Evolutionary conservation across 768 basidiomycete genomes (phyloP), one percentile per base, ranked within the genome.

Genomic region (Termitomyces sp.): DNA sequence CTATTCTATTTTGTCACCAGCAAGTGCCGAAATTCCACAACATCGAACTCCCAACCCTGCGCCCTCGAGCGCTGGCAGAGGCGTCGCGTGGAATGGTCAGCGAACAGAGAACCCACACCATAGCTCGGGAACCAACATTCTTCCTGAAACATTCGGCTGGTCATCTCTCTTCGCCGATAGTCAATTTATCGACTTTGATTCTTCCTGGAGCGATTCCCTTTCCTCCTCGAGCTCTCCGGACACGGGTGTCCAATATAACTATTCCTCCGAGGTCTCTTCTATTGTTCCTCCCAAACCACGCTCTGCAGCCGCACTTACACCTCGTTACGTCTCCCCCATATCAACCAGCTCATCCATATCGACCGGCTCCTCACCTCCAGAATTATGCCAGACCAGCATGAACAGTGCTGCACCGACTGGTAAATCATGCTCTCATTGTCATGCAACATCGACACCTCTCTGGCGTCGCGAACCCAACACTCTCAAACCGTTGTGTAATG

Each of bases 381-480:
- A 48, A 9, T 69, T 70, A 53, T 67, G 70, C 16, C 62, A 68
- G 50, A 57, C 60, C 9, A 74, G 74, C 39, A 66, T 71, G 14
- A 71, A 74, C 39, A 68, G 66, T 22, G 57, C 72, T 14, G 62
- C 68, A 20, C 61, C 65, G 10, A 49, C 22, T 26, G 68, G 69
- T 18, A 80, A 79, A 56, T 69, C 68, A 7, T 80, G 79, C 58
- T 79, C 79, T 0, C 78, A 80, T 62, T 80, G 79, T 58, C 73
- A 72, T 32, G 78, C 78, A 14, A 80, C 78, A 0, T 72, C 75
- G 1, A 80, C 79, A 16, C 79, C 79, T 3, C 69, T 80, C n/a
- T 80, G 79, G 79, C 72, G 79, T 40, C 69, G 79, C 33, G 78
- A 80, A 55, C 79, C 78, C 1, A 67, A 69, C 1, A 78, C 76